A percentile compares a stretch with the other conserved stretches of the same genome.
phyloP scores from a whole-genome alignment of 495 filamentous ascomycete genomes.

The Mytilinidion resinicola region DNA sequence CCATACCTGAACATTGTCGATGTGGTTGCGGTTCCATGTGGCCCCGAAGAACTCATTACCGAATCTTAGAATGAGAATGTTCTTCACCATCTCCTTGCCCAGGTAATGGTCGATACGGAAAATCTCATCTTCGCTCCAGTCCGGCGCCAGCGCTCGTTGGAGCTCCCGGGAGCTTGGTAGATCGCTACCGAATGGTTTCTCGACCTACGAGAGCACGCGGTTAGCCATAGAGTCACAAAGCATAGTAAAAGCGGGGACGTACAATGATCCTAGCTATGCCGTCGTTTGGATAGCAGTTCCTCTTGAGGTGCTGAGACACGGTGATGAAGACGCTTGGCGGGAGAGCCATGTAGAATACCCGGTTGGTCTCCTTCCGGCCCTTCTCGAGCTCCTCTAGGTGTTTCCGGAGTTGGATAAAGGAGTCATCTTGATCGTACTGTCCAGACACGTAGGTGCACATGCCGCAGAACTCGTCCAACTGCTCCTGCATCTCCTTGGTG shows the following conservation, averaged over 20 bases:
- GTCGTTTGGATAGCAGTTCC: constrained; percentile 84
- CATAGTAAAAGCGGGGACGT: constrained; percentile 28
- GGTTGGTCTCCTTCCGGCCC: constrained; percentile 73
- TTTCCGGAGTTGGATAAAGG: constrained; percentile 79
- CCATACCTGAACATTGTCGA: constrained; percentile 81
- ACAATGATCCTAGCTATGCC: constrained; percentile 94
- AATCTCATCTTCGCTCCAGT: constrained; percentile 99
- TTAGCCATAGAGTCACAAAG: neutral
- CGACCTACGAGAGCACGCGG: constrained; percentile 55
- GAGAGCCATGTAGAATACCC: constrained; percentile 98
- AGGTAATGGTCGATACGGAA: constrained; percentile 99
- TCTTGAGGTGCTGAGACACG: constrained; percentile 94
- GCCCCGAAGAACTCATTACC: constrained; percentile 99
- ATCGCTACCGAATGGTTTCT: constrained; percentile 99
- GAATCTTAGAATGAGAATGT: constrained; percentile 95
- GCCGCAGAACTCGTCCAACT: constrained; percentile 80
- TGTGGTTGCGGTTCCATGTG: constrained; percentile 99
- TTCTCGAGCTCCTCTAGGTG: constrained; percentile 87
- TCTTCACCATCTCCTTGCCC: constrained; percentile 99
- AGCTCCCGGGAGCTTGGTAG: constrained; percentile 88
- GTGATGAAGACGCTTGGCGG: constrained; percentile 97
- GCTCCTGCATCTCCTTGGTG: constrained; percentile 94
- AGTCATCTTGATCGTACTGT: constrained; percentile 96
- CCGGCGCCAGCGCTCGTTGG: constrained; percentile 88
- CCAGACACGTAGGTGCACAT: constrained; percentile 90